A percentile compares a stretch with the other conserved stretches of the same genome.
Conservation (phyloP, 2,329 filamentous ascomycete genomes). For the Fusarium foetens region DNA sequence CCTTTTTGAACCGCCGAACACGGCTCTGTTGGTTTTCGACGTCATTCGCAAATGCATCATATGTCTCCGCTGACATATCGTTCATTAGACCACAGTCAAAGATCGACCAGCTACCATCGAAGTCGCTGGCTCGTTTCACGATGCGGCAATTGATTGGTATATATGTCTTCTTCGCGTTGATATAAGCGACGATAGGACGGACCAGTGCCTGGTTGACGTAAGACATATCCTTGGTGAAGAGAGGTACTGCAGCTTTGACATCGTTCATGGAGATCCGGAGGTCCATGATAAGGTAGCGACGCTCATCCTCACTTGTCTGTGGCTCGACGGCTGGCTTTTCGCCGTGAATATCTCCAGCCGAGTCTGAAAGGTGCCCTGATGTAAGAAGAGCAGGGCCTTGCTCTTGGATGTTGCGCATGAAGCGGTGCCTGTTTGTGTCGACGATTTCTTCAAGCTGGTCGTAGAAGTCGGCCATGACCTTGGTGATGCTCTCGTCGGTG, state of each 20-base stretch:
- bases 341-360: conserved; percentile 30
- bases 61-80: conserved; percentile 91
- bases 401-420: conserved; percentile 62
- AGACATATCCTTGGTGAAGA: conserved; percentile 90
- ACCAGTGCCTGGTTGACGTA: conserved; percentile 97
- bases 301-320: conserved; percentile 63
- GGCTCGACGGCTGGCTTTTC: conserved; percentile 10
- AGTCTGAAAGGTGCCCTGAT: conserved; percentile 50
- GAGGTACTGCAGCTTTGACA: conserved; percentile 88
- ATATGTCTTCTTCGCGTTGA: conserved; percentile 93
- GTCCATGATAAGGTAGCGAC: conserved; percentile 90
- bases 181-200: conserved; percentile 96
- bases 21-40: conserved; percentile 90
- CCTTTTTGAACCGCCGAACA: conserved; percentile 89
- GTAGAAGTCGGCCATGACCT: conserved; percentile 97
- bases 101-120: conserved; percentile 94
- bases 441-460: conserved; percentile 95
- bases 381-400: conserved; percentile 43
- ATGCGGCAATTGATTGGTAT: conserved; percentile 96
- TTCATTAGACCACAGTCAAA: conserved; percentile 95
- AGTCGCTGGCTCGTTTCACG: conserved; percentile 88
- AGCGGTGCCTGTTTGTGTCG: conserved; percentile 75
- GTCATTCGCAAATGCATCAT: conserved; percentile 91
- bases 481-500: conserved; percentile 86
- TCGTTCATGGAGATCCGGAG: conserved; percentile 95